phyloP scores from a whole-genome alignment of 2,329 filamentous ascomycete species.

The Arthrobotrys conoides region DNA sequence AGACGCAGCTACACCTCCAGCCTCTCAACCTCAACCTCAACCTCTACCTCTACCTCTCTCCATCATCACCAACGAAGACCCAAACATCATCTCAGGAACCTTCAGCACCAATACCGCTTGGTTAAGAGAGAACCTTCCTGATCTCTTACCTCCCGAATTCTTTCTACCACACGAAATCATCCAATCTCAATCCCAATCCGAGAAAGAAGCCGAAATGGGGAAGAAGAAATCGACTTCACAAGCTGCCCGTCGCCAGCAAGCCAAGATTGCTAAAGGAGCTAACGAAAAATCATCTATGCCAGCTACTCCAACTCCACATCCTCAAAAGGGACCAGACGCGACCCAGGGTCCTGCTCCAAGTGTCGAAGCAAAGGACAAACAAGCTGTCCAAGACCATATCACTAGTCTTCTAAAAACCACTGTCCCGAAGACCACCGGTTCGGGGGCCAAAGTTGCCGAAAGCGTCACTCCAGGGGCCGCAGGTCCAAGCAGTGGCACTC shows the following conservation, averaged over 20 bases:
- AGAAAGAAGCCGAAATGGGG: neutral
- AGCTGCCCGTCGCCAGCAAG: neutral
- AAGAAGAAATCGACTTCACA: neutral
- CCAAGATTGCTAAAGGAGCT: neutral
- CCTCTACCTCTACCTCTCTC: neutral
- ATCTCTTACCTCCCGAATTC: neutral
- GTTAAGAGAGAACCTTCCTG: neutral
- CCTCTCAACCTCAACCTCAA: neutral
- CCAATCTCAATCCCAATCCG: too few relatives aligned
- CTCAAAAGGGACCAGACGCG: too few relatives aligned
- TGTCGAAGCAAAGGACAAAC: neutral
- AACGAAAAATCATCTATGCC: neutral
- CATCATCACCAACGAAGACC: neutral
- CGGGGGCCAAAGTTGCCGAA: neutral
- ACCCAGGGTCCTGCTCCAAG: neutral
- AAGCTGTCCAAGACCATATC: neutral
- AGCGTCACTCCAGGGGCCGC: neutral
- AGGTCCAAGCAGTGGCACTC: too few relatives aligned
- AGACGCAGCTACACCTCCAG: neutral
- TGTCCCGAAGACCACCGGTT: neutral
- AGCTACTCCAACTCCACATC: neutral
- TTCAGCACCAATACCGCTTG: neutral
- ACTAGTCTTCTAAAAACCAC: neutral
- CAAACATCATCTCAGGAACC: neutral
- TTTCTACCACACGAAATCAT: neutral